Base-by-base conservation (phyloP, 345 rosid genomes). In the Cochlearia excelsa region DNA sequence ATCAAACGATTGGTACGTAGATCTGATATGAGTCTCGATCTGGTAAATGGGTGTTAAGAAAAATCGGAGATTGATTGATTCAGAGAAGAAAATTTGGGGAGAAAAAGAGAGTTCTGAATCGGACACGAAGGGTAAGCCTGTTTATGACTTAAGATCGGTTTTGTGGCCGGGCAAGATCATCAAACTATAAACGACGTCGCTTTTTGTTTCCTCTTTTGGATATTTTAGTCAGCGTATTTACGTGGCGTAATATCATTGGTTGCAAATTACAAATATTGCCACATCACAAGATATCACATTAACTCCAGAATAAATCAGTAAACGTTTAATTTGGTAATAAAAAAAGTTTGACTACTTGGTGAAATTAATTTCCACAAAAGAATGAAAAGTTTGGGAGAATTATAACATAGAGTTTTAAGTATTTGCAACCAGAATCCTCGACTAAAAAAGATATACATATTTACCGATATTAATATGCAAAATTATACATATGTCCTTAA, bases 171-270 rank as follows among this genome's bases (percentile, higher is more conserved):
- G 67, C 77, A 73, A 31, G 52, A 45, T 49, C 43, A 46, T 51
- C 27, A 57, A 37, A 73, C 69, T 62, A 1, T 31, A 61, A 73
- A 73, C 77, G 72, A 62, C 72, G 61, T 67, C 77, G 73, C 23
- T 16, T 16, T 16, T 44, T 51, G 46, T 4, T 47, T 23, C n/a
- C 16, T 31, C 50, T 26, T 10, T 39, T 26, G 4, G 30, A 0
- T 31, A 7, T 51, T 37, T 65, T 65, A 26, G 70, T 71, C 75
- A 65, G 66, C 70, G 51, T 27, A 7, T 35, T 40, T 40, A 52
- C 66, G 66, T 71, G 75, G 70, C 58, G 10, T 2, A 0, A 9
- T 46, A 3, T 53, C 4, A 71, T 71, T 71, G 70, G 75, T 1
- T 0, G 0, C 1, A 7, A 16, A 7, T 46, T n/a, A 51, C 2